Evolutionary conservation across 2,329 filamentous ascomycete species (phyloP), one percentile per base, ranked within the genome.

Genomic region (Xylaria sp.): DNA sequence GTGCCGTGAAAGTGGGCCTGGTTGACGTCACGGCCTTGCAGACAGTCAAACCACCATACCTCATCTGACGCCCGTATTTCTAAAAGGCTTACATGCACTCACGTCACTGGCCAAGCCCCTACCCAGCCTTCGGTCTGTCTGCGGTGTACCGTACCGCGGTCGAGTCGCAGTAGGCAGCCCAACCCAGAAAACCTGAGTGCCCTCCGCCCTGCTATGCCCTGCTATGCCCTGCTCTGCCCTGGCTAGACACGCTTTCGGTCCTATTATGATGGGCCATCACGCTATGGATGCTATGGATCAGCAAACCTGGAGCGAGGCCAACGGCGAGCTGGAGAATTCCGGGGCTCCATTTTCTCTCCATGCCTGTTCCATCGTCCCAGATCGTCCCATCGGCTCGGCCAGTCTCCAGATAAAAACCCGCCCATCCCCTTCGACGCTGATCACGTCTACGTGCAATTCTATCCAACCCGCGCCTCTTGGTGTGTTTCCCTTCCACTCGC

Each of bases 191-290:
- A 18, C 36, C 36, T 15, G 36, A 39, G n/a, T n/a, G n/a, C n/a
- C n/a, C n/a, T n/a, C n/a, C n/a, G n/a, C n/a, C n/a, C n/a, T n/a
- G n/a, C n/a, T n/a, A n/a, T n/a, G n/a, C n/a, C n/a, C n/a, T n/a
- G n/a, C n/a, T n/a, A n/a, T n/a, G n/a, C n/a, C n/a, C n/a, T n/a
- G n/a, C n/a, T n/a, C n/a, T n/a, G n/a, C n/a, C n/a, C n/a, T 34
- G 32, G 32, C 8, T 34, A 43, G 32, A 36, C 46, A 65, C 30
- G 52, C 53, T 65, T 65, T 68, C 66, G 66, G 66, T 53, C 66
- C 66, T 68, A 68, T 61, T 66, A 60, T 66, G 59, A 60, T 58
- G 59, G 59, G 39, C 41, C 30, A 62, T 63, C 62, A 52, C n/a
- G 56, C 32, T 15, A 43, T 41, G 66, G 57, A 30, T 65, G n/a